These are phyloP conservation scores for Saksenaea oblongispora DNA, from an alignment of 371 early-diverging fungal species.

Conservation along the genomic window DNA sequence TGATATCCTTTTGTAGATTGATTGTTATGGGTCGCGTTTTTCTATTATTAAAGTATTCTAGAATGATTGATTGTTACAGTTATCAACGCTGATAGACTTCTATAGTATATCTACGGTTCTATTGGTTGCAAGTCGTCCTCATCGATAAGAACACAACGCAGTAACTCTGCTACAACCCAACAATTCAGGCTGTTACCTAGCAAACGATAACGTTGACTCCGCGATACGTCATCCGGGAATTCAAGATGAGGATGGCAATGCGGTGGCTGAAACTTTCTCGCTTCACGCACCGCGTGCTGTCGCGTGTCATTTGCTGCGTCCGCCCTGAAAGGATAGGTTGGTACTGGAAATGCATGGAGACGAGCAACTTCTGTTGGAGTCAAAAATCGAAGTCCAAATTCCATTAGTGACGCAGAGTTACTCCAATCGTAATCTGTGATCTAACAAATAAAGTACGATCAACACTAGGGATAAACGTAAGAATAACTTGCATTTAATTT, in stretches of 20 bases:
- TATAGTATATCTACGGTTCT: not conserved
- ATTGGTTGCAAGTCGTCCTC: not conserved
- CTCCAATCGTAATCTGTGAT: slow-evolving; percentile 48
- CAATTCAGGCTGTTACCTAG: slow-evolving; percentile 79
- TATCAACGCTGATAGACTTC: not conserved
- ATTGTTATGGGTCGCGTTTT: no score
- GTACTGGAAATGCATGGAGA: slow-evolving; percentile 74
- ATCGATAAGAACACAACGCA: slow-evolving; percentile 48
- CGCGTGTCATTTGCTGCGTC: not conserved
- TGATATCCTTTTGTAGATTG: no score
- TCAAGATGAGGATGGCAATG: slow-evolving; percentile 26
- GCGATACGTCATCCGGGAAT: slow-evolving; percentile 56
- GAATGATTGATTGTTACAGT: not conserved
- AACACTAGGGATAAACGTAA: not conserved
- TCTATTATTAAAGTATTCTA: no score
- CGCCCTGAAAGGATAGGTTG: slow-evolving; percentile 10
- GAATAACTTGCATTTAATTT: slow-evolving; percentile 37
- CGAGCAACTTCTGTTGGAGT: slow-evolving; percentile 76
- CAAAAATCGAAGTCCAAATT: slow-evolving; percentile 72
- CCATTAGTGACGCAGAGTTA: slow-evolving; percentile 46
- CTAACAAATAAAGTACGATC: slow-evolving; percentile 10
- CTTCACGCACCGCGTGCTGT: not conserved
- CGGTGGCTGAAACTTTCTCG: slow-evolving; percentile 19
- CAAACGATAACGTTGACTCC: slow-evolving; percentile 64
- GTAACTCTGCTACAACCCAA: slow-evolving; percentile 68